Base-by-base conservation (phyloP, 805 yeast genomes). In the Torulaspora franciscae region DNA sequence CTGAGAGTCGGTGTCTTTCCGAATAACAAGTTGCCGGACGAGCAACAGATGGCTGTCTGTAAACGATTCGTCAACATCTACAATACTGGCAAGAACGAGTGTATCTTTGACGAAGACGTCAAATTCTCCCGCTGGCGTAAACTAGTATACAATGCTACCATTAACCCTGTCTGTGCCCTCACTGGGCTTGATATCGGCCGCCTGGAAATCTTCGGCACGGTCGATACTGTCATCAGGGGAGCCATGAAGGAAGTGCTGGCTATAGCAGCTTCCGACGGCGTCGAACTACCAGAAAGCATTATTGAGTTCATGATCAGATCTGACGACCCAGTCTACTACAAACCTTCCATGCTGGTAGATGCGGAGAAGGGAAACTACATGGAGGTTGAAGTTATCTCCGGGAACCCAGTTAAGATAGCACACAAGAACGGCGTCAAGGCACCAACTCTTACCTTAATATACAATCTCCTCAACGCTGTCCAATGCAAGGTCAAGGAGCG, bases 321-420 rank as follows among this genome's bases (percentile, higher is more conserved):
- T 15, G 85, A 81, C 56, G 83, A 73, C 46, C 79, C 78, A 8
- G 70, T 67, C 28, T 76, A 73, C 65, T 84, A 76, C 59, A 71
- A 73, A 41, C 91, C 91, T 2, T 82, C 89, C 3, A 84, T 84
- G 91, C 66, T 75, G 49, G 83, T 82, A 8, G 93, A 84, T 57
- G 73, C 74, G 15, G 67, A 76, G 40, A 80, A 82, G 51, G 79
- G 80, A 22, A 81, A 83, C 57, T 79, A 80, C 38, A 75, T 85
- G 52, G 95, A 86, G 62, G 63, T 80, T 24, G 89, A 85, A 56
- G 83, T 77, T 17, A 81, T 86, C 48, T 66, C 84, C 40, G 90
- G 91, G 3, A 85, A 81, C 55, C 71, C 83, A 0, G 55, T 83
- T 41, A 62, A 62, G 13, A 69, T 75, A 32, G 85, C 83, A 7